These are phyloP conservation scores for Emydomyces testavorans DNA, from an alignment of 2,329 filamentous ascomycete genomes.

Conservation along the genomic window DNA sequence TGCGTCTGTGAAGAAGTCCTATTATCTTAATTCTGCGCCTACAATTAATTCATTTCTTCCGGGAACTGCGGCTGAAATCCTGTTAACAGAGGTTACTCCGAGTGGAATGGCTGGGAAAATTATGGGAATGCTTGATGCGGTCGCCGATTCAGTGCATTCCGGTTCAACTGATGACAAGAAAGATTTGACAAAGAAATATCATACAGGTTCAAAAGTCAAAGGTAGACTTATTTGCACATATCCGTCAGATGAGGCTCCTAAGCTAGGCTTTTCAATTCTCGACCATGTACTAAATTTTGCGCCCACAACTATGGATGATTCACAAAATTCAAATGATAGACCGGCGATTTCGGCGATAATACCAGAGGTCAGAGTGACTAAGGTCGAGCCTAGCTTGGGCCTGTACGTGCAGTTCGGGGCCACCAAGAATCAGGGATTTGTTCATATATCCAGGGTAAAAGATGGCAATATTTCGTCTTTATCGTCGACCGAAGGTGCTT, in stretches of 20 bases:
- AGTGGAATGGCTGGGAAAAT: constrained; percentile 80
- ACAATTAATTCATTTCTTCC: constrained; percentile 85
- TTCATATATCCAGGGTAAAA: constrained; percentile 85
- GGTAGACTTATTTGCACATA: constrained; percentile 82
- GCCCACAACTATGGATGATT: constrained; percentile 21
- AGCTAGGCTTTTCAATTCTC: constrained; percentile 76
- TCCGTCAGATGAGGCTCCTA: constrained; percentile 63
- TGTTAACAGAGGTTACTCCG: constrained; percentile 62
- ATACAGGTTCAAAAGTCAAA: constrained; percentile 71
- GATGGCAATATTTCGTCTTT: constrained; percentile 81
- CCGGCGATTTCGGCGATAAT: constrained; percentile 54
- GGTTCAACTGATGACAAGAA: constrained; percentile 58
- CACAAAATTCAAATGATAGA: constrained; percentile 36
- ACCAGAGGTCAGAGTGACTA: constrained; percentile 64
- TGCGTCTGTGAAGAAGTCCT: constrained; percentile 54
- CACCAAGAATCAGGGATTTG: constrained; percentile 60
- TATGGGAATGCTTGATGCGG: constrained; percentile 82
- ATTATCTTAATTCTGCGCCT: constrained; percentile 61
- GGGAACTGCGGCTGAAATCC: constrained; percentile 75
- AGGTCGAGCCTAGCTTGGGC: constrained; percentile 68
- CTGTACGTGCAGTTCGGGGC: constrained; percentile 65
- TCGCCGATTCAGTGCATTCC: constrained; percentile 81
- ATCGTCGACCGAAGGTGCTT: constrained; percentile 63
- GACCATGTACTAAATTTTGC: constrained; percentile 67
- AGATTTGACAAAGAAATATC: constrained; percentile 66